Evolutionary conservation across 257 asterid genomes (phyloP).

Genomic region (Coffea eugenioides): DNA sequence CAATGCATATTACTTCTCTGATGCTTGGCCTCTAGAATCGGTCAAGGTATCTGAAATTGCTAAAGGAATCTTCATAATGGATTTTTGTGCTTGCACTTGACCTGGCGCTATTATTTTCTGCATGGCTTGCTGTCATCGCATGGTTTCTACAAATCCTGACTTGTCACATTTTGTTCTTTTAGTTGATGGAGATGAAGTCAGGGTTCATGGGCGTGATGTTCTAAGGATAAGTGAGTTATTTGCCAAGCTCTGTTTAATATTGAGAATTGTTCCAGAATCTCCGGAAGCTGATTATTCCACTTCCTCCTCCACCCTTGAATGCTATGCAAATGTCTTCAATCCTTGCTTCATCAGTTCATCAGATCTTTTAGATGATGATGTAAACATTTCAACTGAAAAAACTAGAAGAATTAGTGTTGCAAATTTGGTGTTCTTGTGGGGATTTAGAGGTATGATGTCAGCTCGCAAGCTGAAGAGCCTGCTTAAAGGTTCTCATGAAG

Average conservation of each 20-base stretch:
- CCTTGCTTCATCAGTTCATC: constrained; percentile 35
- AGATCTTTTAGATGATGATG: constrained; percentile 41
- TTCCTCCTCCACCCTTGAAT: constrained; percentile 35
- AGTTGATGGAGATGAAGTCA: constrained; percentile 40
- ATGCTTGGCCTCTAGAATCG: background rate
- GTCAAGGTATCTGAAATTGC: background rate
- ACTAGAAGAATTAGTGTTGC: constrained; percentile 39
- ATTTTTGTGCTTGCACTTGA: background rate
- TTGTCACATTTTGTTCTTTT: constrained; percentile 5
- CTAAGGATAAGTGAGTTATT: constrained; percentile 65
- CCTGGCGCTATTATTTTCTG: background rate
- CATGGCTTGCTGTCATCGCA: background rate
- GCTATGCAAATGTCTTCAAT: constrained; percentile 39
- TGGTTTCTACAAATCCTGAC: constrained; percentile 19
- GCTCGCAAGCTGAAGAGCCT: constrained; percentile 53
- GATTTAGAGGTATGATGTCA: constrained; percentile 62
- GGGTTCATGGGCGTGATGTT: constrained; percentile 67
- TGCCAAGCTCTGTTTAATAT: constrained; percentile 52
- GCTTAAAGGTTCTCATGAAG: constrained; percentile 50
- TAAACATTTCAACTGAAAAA: constrained; percentile 45
- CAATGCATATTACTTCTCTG: constrained; percentile 5
- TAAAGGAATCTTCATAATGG: background rate
- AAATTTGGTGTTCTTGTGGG: constrained; percentile 75
- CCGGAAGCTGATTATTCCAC: constrained; percentile 31
- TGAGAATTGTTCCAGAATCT: constrained; percentile 45